These are phyloP conservation scores for Ceratocystis albifundus DNA, from an alignment of 2,329 filamentous ascomycete species.

Conservation along the genomic window DNA sequence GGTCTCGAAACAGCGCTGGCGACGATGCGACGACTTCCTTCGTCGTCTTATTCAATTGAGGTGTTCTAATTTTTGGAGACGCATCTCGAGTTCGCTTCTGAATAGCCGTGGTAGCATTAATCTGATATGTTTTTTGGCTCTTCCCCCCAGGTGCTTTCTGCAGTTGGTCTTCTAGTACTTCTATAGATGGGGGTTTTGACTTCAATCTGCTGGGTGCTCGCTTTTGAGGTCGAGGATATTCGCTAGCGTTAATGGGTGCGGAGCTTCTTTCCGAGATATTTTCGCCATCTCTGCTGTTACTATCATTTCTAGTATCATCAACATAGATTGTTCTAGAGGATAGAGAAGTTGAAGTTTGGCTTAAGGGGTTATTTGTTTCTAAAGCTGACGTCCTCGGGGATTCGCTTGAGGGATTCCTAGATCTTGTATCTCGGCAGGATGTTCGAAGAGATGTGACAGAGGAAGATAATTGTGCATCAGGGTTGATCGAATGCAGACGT, in stretches of 20 bases:
- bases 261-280: no score
- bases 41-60: neutral
- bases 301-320: neutral
- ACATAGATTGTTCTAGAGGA: neutral
- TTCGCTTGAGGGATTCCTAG: neutral
- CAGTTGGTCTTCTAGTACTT: neutral
- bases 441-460: slow-evolving; percentile 12
- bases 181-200: neutral
- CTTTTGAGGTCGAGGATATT: no score
- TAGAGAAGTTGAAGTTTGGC: neutral
- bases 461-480: neutral
- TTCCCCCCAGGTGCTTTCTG: neutral
- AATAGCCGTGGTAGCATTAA: neutral
- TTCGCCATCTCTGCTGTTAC: neutral
- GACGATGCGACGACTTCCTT: neutral
- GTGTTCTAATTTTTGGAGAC: neutral
- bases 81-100: neutral
- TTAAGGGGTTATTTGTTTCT: neutral
- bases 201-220: neutral
- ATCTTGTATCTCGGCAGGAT: slow-evolving; percentile 13
- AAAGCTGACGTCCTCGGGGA: neutral
- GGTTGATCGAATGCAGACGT: slow-evolving; percentile 12
- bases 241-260: no score
- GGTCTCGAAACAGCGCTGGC: neutral
- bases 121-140: neutral